Conservation (phyloP, 768 basidiomycete species). For the Suillus decipiens region DNA sequence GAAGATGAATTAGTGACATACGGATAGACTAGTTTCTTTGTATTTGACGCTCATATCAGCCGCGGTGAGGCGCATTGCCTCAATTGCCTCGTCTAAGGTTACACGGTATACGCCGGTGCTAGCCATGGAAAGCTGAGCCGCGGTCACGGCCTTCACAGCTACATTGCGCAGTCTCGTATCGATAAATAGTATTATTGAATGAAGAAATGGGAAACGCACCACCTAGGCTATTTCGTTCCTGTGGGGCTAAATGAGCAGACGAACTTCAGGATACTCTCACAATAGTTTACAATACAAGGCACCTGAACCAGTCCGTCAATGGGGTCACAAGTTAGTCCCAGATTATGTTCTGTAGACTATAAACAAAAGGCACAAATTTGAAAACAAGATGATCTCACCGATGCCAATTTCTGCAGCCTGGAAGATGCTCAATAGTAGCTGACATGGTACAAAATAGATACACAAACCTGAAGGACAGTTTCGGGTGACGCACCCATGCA, state of each 20-base stretch:
- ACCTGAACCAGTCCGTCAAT: constrained; percentile 93
- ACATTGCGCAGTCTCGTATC: neutral
- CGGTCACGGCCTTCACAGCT: constrained; percentile 93
- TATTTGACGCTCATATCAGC: constrained; percentile 95
- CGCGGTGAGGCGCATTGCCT: constrained; percentile 92
- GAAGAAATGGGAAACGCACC: constrained; percentile 42
- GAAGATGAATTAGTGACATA: constrained; percentile 36
- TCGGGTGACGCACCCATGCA: constrained; percentile 92
- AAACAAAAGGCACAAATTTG: constrained; percentile 1
- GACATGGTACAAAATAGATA: constrained; percentile 2
- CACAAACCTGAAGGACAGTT: constrained; percentile 69
- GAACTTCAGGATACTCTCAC: constrained; percentile 9
- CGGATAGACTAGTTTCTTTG: constrained; percentile 93
- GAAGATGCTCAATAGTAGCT: constrained; percentile 9
- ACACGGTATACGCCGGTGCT: constrained; percentile 87
- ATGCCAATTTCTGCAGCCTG: constrained; percentile 90
- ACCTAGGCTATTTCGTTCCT: constrained; percentile 87
- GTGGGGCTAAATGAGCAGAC: constrained; percentile 1
- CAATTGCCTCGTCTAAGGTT: constrained; percentile 91
- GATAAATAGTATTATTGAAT: constrained; percentile 2
- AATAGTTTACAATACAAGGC: constrained; percentile 81
- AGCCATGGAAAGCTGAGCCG: constrained; percentile 93
- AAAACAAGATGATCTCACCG: constrained; percentile 43
- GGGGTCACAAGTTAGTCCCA: constrained; percentile 92
- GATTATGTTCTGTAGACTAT: constrained; percentile 67